Conservation (phyloP, 768 basidiomycete species). For the Crepidotus variabilis region DNA sequence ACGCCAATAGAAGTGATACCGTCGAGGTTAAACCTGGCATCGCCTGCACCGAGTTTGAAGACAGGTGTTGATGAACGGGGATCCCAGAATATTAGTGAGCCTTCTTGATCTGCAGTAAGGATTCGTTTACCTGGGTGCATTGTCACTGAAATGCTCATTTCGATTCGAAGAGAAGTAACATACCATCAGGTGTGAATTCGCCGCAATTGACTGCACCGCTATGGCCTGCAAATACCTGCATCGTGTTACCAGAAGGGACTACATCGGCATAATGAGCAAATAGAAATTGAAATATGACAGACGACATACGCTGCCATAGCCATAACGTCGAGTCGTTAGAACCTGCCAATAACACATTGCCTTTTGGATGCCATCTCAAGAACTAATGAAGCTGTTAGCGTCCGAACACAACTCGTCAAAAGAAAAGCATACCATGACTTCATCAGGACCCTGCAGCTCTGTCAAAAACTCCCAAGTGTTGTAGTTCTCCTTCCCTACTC, state of each 20-base stretch:
- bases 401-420: background rate
- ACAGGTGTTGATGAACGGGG: conserved; percentile 73
- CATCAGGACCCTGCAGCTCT: conserved; percentile 90
- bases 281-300: background rate
- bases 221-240: conserved; percentile 96
- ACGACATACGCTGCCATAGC: conserved; percentile 88
- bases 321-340: conserved; percentile 92
- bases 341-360: conserved; percentile 82
- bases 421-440: conserved; percentile 74
- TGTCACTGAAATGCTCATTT: background rate
- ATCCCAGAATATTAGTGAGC: conserved; percentile 87
- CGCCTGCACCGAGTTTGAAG: conserved; percentile 71
- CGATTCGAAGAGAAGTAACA: background rate
- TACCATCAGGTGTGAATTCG: conserved; percentile 89
- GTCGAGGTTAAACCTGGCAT: conserved; percentile 74
- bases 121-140: conserved; percentile 71
- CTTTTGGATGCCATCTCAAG: conserved; percentile 95
- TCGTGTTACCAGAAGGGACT: conserved; percentile 94
- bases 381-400: conserved; percentile 50
- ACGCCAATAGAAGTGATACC: conserved; percentile 86
- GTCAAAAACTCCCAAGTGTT: conserved; percentile 92
- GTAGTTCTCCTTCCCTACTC: conserved; percentile 73
- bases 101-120: conserved; percentile 80
- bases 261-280: conserved; percentile 4
- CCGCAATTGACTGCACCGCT: conserved; percentile 81